phyloP scores from a whole-genome alignment of 352 stramenopile genomes.

The Plasmopara viticola region DNA sequence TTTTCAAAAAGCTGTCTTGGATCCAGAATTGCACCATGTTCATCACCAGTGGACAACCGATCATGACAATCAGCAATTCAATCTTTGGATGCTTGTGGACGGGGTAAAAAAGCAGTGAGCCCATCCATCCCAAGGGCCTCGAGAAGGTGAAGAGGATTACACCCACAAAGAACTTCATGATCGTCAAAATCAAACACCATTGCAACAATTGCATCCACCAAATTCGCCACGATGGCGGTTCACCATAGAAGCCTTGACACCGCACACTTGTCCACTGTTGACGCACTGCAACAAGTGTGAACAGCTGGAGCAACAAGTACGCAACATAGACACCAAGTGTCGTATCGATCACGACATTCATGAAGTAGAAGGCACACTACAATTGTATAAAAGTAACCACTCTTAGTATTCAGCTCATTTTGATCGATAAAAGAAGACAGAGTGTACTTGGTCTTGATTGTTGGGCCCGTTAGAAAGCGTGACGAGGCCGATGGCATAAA shows the following conservation, averaged over 20 bases:
- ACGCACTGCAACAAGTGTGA: slow-evolving; percentile 49
- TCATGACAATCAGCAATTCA: slow-evolving; percentile 81
- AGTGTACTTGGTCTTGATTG: slow-evolving; percentile 52
- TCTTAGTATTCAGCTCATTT: not conserved
- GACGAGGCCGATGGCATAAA: slow-evolving; percentile 68
- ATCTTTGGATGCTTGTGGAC: slow-evolving; percentile 66
- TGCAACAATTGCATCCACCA: slow-evolving; percentile 59
- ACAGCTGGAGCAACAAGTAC: slow-evolving; percentile 62
- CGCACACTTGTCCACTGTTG: slow-evolving; percentile 56
- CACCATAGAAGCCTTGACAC: slow-evolving; percentile 58
- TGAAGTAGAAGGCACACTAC: slow-evolving; percentile 83
- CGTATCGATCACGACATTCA: slow-evolving; percentile 83
- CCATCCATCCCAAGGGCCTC: slow-evolving; percentile 48
- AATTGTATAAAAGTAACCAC: slow-evolving; percentile 1
- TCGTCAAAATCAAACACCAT: slow-evolving; percentile 54
- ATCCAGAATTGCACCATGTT: slow-evolving; percentile 87
- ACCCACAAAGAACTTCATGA: slow-evolving; percentile 70
- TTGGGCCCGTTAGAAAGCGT: slow-evolving; percentile 42
- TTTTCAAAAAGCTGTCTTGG: slow-evolving; percentile 76
- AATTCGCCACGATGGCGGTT: slow-evolving; percentile 54
- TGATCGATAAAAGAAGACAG: not conserved
- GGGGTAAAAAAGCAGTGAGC: slow-evolving; percentile 59
- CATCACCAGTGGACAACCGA: slow-evolving; percentile 76
- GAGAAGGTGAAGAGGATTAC: slow-evolving; percentile 58
- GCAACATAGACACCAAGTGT: slow-evolving; percentile 78